Conservation (phyloP, 257 asterid species). For the Solanum pennellii region DNA sequence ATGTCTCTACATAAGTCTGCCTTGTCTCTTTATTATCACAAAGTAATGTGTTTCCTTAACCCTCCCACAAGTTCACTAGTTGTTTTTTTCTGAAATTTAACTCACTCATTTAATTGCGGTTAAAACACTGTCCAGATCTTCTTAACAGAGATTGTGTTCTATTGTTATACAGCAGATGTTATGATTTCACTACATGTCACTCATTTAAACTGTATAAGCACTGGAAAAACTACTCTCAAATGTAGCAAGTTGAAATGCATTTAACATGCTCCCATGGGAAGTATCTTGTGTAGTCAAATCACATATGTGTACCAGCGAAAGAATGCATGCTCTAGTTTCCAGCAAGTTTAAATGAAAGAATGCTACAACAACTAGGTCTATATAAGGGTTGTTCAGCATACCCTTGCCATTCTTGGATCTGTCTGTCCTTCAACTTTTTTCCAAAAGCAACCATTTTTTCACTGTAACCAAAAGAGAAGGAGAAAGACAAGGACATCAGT, state of each 20-base stretch:
- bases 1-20: neutral
- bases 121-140: neutral
- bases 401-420: constrained; percentile 90
- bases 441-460: constrained; percentile 85
- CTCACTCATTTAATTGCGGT: neutral
- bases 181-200: neutral
- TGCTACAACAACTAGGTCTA: neutral
- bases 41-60: neutral
- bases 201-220: neutral
- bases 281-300: neutral
- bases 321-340: neutral
- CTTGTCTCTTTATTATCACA: neutral
- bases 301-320: neutral
- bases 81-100: neutral
- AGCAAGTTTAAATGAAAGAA: neutral
- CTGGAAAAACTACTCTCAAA: neutral
- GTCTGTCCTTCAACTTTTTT: constrained; percentile 81
- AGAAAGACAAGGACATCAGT: neutral
- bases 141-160: neutral
- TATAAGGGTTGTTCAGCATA: constrained; percentile 12
- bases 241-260: neutral
- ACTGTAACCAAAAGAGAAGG: constrained; percentile 14
- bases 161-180: neutral
- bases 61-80: neutral
- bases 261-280: neutral